Evolutionary conservation across 129 eudicot species (phyloP), one percentile per base, ranked within the genome.

Genomic region (Escallonia rubra): DNA sequence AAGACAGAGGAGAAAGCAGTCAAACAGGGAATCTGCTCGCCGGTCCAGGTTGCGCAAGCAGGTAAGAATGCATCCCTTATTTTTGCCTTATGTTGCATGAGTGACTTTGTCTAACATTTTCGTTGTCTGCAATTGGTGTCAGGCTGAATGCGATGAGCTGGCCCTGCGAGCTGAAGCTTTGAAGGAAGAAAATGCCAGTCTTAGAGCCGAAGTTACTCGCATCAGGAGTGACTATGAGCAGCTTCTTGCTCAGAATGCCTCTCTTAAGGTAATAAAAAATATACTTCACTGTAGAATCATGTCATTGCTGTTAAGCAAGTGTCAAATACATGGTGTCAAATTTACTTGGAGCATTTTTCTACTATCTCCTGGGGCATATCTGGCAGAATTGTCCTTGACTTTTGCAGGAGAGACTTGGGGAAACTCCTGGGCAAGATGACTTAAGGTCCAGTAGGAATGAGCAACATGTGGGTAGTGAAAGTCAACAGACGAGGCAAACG

Each of bases 21-120:
- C 98, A 5, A 92, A 92, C 81, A 81, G 96, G 79, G 98, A 92
- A 82, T 88, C 98, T 68, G 98, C 98, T 74, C 91, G 98, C 10
- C 74, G 98, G 49, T 92, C 98, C 47, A 88, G 98, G 76, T 76
- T 92, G 70, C 90, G 98, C 38, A 88, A 92, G 78, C 98, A 92
- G 95, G 98, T 81, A 67, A 50, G 13, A 48, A 9, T 42, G 12
- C 44, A 5, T 46, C 50, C 34, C 34, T 23, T 23, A 23, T 23
- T 23, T 23, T 23, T 23, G 34, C 34, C 34, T 23, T 23, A 23
- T 23, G 34, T 23, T 23, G 34, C 34, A 23, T 23, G 34, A 23
- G 34, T 23, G 34, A 23, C 34, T 23, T 23, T 23, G 1, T 23
- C 34, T 23, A 23, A 23, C 34, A 1, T 23, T 54, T n/a, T 4